Conservation (phyloP, 2,329 filamentous ascomycete species). For the Pseudopithomyces chartarum region DNA sequence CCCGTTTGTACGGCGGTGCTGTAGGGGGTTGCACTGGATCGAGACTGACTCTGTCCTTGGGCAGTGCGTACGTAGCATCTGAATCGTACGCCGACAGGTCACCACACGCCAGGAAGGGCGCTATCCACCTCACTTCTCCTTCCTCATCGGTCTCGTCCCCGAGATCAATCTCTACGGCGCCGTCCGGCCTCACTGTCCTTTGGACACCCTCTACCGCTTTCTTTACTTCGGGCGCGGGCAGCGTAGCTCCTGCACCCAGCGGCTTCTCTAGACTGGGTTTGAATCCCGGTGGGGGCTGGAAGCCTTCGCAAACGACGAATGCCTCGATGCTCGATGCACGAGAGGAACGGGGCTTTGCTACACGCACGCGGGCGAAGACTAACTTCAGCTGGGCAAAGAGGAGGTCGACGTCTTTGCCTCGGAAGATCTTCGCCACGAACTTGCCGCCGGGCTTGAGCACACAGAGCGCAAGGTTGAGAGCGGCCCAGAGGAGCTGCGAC, state of each 20-base stretch:
- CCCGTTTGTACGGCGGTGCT: constrained; percentile 90
- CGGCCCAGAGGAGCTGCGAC: constrained; percentile 91
- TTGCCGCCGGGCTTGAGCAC: constrained; percentile 91
- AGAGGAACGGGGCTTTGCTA: constrained; percentile 92
- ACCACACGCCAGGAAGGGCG: constrained; percentile 95
- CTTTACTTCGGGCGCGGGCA: not conserved
- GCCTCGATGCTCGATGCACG: constrained; percentile 96
- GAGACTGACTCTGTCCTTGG: constrained; percentile 82
- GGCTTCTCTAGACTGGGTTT: constrained; percentile 76
- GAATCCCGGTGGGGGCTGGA: constrained; percentile 78
- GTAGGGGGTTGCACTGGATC: constrained; percentile 95
- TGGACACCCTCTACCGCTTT: constrained; percentile 23
- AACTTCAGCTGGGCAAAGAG: constrained; percentile 92
- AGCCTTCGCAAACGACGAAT: constrained; percentile 93
- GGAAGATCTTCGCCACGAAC: constrained; percentile 98
- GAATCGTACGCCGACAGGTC: constrained; percentile 94
- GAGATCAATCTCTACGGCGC: constrained; percentile 53
- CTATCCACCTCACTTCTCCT: constrained; percentile 75
- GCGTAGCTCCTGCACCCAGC: constrained; percentile 64
- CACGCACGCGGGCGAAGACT: constrained; percentile 84
- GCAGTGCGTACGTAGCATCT: constrained; percentile 90
- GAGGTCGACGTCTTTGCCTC: constrained; percentile 92
- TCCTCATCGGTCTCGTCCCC: constrained; percentile 48
- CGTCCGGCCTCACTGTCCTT: constrained; percentile 50
- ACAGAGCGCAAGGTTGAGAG: constrained; percentile 89